A percentile compares a stretch with the other conserved stretches of the same genome.
These are phyloP conservation scores for Epichloe brachyelytri DNA, from an alignment of 2,329 filamentous ascomycete genomes.

Conservation along the genomic window DNA sequence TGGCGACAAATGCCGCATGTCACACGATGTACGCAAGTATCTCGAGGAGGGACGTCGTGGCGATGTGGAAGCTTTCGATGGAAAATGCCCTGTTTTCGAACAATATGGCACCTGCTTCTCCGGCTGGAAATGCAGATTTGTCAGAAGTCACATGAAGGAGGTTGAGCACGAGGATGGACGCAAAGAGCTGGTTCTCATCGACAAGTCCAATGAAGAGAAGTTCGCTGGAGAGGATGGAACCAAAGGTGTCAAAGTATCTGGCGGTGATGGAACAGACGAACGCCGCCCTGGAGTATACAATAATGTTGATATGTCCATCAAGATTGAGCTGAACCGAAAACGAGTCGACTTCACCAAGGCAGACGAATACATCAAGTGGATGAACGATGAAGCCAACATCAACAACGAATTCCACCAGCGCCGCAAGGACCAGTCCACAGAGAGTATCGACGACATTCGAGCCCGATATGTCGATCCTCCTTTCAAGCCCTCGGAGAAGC, in stretches of 20 bases:
- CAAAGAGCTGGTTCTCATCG: constrained; percentile 65
- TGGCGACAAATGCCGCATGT: constrained; percentile 67
- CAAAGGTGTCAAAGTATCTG: constrained; percentile 10
- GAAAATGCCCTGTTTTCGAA: constrained; percentile 72
- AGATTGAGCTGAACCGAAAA: constrained; percentile 63
- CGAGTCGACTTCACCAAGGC: constrained; percentile 58
- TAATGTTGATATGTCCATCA: constrained; percentile 53
- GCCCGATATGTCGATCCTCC: constrained; percentile 78
- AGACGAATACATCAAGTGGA: constrained; percentile 65
- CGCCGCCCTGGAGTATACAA: constrained; percentile 61
- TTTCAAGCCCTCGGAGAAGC: constrained; percentile 83
- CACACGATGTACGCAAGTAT: constrained; percentile 79
- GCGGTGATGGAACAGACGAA: constrained; percentile 24
- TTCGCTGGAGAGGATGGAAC: constrained; percentile 3
- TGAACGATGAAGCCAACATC: constrained; percentile 47
- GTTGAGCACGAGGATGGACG: constrained; percentile 63
- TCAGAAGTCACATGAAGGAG: constrained; percentile 75
- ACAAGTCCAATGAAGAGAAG: constrained; percentile 17
- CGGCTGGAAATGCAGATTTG: constrained; percentile 93
- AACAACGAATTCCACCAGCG: constrained; percentile 28
- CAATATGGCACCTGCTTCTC: constrained; percentile 62
- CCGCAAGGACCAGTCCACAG: constrained; percentile 28
- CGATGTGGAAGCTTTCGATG: constrained; percentile 63
- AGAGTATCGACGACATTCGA: constrained; percentile 53
- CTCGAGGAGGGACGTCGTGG: constrained; percentile 67